These are phyloP conservation scores for Lycium ferocissimum DNA, from an alignment of 257 asterid species.

Conservation along the genomic window DNA sequence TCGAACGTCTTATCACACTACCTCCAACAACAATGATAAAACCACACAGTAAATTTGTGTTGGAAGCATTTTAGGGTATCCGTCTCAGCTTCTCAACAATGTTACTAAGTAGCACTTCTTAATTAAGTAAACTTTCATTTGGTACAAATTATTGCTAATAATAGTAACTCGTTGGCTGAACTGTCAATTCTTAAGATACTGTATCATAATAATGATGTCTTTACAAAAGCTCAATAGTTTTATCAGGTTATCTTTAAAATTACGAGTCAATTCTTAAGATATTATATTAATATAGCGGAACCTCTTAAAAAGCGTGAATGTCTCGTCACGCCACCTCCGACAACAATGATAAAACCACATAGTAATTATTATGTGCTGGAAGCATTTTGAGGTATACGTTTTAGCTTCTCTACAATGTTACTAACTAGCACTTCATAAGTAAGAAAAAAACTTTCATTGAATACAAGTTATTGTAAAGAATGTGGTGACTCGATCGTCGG, in stretches of 20 bases:
- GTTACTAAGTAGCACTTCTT: not conserved
- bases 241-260: not conserved
- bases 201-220: not conserved
- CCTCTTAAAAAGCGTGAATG: too few relatives aligned
- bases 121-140: not conserved
- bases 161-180: not conserved
- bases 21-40: not conserved
- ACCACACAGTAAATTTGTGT: not conserved
- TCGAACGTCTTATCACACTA: not conserved
- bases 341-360: too few relatives aligned
- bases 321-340: too few relatives aligned
- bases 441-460: too few relatives aligned
- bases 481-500: too few relatives aligned
- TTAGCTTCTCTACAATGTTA: too few relatives aligned
- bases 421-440: too few relatives aligned
- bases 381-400: too few relatives aligned
- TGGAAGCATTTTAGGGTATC: not conserved
- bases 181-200: not conserved
- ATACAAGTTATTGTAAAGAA: too few relatives aligned
- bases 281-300: not conserved
- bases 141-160: not conserved
- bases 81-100: not conserved
- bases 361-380: too few relatives aligned
- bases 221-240: not conserved
- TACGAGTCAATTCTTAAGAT: not conserved